phyloP scores from a whole-genome alignment of 2,329 filamentous ascomycete genomes.

The Claviceps citrina region DNA sequence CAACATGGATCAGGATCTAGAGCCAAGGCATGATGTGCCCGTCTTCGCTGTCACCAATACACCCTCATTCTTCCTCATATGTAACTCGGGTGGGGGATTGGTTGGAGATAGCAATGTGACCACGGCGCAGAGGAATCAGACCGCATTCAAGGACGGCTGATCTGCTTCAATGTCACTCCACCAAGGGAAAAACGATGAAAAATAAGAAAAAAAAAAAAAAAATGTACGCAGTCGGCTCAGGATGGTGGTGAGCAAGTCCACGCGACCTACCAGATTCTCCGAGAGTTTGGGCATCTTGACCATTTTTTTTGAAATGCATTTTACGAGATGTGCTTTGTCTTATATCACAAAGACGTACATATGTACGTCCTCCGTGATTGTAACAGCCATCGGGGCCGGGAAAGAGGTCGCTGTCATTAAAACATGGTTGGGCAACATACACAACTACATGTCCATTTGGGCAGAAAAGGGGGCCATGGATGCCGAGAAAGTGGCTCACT shows the following conservation, averaged over 20 bases:
- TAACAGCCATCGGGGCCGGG: not conserved
- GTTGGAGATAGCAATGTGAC: not conserved
- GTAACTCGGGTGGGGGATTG: not conserved
- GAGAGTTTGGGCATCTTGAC: not conserved
- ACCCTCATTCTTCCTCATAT: not conserved
- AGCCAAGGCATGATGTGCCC: not conserved
- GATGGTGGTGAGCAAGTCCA: not conserved
- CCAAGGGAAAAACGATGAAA: too few relatives aligned
- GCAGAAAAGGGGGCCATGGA: not conserved
- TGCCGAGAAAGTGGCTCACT: constrained; percentile 7
- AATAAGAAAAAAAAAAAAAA: not conserved
- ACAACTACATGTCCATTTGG: not conserved
- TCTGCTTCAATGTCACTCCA: not conserved
- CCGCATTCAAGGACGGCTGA: not conserved
- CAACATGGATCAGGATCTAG: not conserved
- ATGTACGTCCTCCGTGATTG: not conserved
- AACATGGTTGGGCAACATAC: not conserved
- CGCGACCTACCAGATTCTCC: not conserved
- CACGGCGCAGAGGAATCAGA: not conserved
- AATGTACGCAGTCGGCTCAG: not conserved
- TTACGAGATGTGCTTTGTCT: not conserved
- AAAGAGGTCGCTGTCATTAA: not conserved
- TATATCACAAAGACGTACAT: not conserved
- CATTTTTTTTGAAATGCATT: not conserved
- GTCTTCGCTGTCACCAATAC: not conserved